phyloP scores from a whole-genome alignment of 768 basidiomycete genomes.

The Thelephora ganbajun region DNA sequence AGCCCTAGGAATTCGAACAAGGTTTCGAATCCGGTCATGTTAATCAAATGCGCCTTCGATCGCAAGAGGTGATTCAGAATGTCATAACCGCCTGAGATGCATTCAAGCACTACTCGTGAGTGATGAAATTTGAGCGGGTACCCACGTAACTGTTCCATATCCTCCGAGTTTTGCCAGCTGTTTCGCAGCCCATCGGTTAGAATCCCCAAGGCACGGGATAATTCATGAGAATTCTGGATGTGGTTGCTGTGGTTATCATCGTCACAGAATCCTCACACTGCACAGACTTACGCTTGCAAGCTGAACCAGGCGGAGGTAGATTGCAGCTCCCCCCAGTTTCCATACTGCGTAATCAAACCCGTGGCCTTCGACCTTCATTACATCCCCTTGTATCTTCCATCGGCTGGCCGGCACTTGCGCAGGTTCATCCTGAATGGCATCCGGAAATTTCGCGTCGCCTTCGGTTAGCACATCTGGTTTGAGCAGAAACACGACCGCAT shows the following conservation, averaged over 20 bases:
- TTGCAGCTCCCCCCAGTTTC: slow-evolving; percentile 71
- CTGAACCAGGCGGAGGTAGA: slow-evolving; percentile 62
- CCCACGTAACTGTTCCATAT: slow-evolving; percentile 81
- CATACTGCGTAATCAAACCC: slow-evolving; percentile 66
- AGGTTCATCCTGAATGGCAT: slow-evolving; percentile 4
- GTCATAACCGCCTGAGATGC: slow-evolving; percentile 69
- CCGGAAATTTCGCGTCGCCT: slow-evolving; percentile 6
- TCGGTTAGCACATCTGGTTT: slow-evolving; percentile 16
- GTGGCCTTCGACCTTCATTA: slow-evolving; percentile 42
- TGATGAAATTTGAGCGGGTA: slow-evolving; percentile 4
- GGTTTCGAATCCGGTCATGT: slow-evolving; percentile 68
- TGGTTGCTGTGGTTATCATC: neutral
- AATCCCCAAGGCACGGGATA: slow-evolving; percentile 59
- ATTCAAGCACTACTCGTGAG: neutral
- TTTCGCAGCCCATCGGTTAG: slow-evolving; percentile 66
- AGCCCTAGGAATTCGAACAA: slow-evolving; percentile 80
- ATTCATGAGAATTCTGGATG: slow-evolving; percentile 55
- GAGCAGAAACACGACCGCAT: slow-evolving; percentile 25
- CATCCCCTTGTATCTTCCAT: slow-evolving; percentile 30
- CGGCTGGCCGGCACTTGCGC: slow-evolving; percentile 3
- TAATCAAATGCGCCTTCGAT: slow-evolving; percentile 59
- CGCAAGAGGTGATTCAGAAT: slow-evolving; percentile 64
- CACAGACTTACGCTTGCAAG: slow-evolving; percentile 45
- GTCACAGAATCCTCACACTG: neutral
- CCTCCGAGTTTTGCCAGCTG: slow-evolving; percentile 89